Evolutionary conservation across 129 eudicot species (phyloP), one percentile per base, ranked within the genome.

Genomic region (Flaveria linearis): DNA sequence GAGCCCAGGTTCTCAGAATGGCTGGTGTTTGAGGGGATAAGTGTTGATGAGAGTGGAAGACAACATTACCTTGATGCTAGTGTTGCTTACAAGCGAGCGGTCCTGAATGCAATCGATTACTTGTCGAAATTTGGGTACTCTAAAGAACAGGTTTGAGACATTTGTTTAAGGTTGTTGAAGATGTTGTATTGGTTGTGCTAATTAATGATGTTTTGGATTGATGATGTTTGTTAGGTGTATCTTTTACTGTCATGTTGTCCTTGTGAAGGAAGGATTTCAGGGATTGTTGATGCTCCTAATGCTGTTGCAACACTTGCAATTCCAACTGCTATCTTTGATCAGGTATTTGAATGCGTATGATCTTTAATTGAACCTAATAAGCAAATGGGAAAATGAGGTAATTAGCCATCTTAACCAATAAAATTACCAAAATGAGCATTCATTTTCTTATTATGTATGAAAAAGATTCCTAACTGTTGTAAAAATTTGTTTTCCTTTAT

Each of bases 1-100:
- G 99, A 95, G 83, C 99, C 99, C 49, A 89, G 90, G 76, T 95
- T 91, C 87, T 95, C 99, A 7, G 99, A 95, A 69, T 95, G 99
- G 99, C 47, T 95, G 60, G 99, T 95, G 15, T 95, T 95, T 72
- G 99, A 95, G 80, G 99, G 99, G 69, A 95, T 95, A 49, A 95
- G 99, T 14, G 99, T 95, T 3, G 99, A 95, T 52, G 99, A 95
- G 85, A 86, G 87, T 26, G 99, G 99, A 39, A 81, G 92, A 73
- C 99, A 95, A n/a, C 99, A 95, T 83, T 95, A 81, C 82, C 99
- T 95, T 53, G 99, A 95, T 36, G 96, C 97, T 0, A 91, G 88
- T 67, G 86, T 95, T 56, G 97, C 99, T 67, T 95, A 95, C 80
- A 95, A 95, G 76, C 99, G 99, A 46, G 99, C 99, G 9, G 99